These are phyloP conservation scores for Aureobasidium sp. DNA, from an alignment of 2,329 filamentous ascomycete species.

Conservation along the genomic window DNA sequence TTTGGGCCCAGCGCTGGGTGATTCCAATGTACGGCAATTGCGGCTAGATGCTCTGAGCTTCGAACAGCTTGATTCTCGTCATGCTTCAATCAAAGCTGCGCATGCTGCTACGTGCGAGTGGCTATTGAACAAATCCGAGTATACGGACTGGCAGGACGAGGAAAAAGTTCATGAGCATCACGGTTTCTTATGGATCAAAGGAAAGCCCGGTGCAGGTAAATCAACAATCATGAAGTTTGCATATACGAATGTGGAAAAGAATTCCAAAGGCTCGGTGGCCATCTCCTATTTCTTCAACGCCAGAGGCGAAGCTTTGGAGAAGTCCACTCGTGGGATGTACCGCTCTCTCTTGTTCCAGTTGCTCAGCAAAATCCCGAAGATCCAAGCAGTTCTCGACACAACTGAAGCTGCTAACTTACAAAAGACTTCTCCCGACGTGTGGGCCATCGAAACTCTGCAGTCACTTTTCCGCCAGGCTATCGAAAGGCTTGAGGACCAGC, in stretches of 20 bases:
- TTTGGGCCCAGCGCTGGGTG: not conserved
- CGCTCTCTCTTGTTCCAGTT: not conserved
- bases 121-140: constrained; percentile 29
- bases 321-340: not conserved
- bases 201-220: constrained; percentile 15
- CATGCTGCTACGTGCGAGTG: constrained; percentile 35
- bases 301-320: not conserved
- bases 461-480: not conserved
- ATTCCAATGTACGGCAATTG: not conserved
- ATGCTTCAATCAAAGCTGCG: constrained; percentile 28
- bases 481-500: constrained; percentile 15
- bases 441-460: not conserved
- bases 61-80: constrained; percentile 27
- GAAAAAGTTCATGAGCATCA: constrained; percentile 10
- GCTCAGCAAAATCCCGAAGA: not conserved
- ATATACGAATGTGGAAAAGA: not conserved
- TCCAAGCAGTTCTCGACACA: not conserved
- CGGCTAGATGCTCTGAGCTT: not conserved
- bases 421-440: not conserved
- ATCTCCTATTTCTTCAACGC: not conserved
- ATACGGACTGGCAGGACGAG: constrained; percentile 31
- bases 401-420: not conserved
- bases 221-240: constrained; percentile 15
- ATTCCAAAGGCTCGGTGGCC: not conserved
- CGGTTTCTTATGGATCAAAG: constrained; percentile 16